Evolutionary conservation across 306 rosid species (phyloP).

Genomic region (Pachyrhizus erosus): DNA sequence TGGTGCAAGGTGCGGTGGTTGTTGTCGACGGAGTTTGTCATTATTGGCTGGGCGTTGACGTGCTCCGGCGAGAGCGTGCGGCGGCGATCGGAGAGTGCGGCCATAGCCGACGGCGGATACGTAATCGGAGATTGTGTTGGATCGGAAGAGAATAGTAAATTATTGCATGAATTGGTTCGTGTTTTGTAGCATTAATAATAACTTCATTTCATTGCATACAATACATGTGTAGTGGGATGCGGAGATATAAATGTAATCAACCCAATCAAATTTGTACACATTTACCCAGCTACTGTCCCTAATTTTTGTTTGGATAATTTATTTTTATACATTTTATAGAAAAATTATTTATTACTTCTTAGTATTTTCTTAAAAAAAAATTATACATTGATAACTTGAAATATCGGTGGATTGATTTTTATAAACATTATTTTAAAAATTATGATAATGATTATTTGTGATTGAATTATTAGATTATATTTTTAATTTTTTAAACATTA

Average conservation of each 20-base stretch:
- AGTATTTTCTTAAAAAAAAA: too few relatives aligned
- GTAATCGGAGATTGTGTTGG: not conserved
- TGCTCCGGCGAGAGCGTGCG: not conserved
- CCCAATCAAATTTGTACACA: not conserved
- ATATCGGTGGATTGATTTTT: too few relatives aligned
- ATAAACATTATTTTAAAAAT: too few relatives aligned
- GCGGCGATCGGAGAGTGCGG: constrained; percentile 36
- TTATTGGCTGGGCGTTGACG: not conserved
- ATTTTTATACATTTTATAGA: too few relatives aligned
- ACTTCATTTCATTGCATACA: not conserved
- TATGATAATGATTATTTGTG: too few relatives aligned
- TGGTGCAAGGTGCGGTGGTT: not conserved
- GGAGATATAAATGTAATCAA: not conserved
- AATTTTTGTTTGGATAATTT: too few relatives aligned
- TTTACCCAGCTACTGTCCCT: too few relatives aligned
- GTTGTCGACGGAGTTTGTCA: not conserved
- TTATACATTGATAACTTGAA: too few relatives aligned
- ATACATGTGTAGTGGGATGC: not conserved
- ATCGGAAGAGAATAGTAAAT: not conserved
- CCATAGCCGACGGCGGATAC: not conserved
- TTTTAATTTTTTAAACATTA: too few relatives aligned
- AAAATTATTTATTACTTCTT: too few relatives aligned
- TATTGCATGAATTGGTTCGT: constrained; percentile 20
- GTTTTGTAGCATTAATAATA: not conserved
- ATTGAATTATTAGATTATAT: too few relatives aligned